Evolutionary conservation across 169 alveolate species (phyloP), one percentile per base, ranked within the genome.

Genomic region (Plasmodium fragile): DNA sequence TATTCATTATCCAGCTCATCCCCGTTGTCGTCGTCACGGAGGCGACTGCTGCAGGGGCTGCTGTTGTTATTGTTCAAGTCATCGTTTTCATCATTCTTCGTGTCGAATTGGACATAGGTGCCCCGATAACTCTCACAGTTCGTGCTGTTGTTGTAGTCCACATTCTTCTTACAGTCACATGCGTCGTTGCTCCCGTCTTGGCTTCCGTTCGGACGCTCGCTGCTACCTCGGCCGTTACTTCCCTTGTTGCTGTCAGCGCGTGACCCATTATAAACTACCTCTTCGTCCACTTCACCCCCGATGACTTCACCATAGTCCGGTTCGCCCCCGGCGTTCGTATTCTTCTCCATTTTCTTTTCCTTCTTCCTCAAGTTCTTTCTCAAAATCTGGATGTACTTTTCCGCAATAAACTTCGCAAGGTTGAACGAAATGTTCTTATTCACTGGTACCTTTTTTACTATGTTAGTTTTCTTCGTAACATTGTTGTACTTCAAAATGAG

Each of bases 401-500:
- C 90, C 32, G 94, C 94, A 39, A 89, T 89, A 43, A 77, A 80
- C 18, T 89, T 89, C 13, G 94, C 91, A 18, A 80, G 55, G 71
- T 79, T 89, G 59, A 89, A 89, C 22, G 94, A 89, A 25, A 89
- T 79, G 73, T 89, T 70, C 49, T 77, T 80, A 79, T 89, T 89
- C 39, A 89, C 90, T 22, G 94, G 90, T 36, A 89, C 77, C 70
- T 59, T 89, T 32, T 89, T 89, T 13, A 89, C 80, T n/a, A 80
- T 65, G 52, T 16, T 25, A 8, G 90, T 53, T 22, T 89, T 59
- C 28, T 80, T 89, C n/a, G 81, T 89, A 55, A 28, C 36, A 55
- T 28, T 77, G 65, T 89, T 80, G 30, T 18, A 65, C 10, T 59
- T 77, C 72, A 89, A n/a, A 41, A 89, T 79, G 41, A 89, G 34